Conservation (phyloP, 2,329 filamentous ascomycete species). For the Fonsecaea erecta region DNA sequence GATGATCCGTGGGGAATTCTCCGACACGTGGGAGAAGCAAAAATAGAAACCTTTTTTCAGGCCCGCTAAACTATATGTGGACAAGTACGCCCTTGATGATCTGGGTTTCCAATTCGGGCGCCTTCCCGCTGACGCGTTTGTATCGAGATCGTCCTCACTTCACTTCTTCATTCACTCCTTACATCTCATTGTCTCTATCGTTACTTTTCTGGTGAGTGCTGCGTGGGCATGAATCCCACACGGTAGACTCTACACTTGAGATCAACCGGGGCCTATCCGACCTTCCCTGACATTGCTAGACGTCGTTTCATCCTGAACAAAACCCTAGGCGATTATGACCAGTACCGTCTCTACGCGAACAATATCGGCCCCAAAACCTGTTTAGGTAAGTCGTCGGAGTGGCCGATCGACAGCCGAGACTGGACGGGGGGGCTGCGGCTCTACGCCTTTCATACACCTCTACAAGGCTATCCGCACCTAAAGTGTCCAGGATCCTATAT, state of each 20-base stretch:
- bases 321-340: neutral
- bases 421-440: neutral
- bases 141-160: neutral
- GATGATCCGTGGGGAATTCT: constrained; percentile 4
- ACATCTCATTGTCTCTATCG: neutral
- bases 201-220: neutral
- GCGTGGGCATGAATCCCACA: neutral
- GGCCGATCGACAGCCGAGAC: neutral
- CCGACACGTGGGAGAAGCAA: constrained; percentile 3
- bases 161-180: neutral
- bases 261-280: neutral
- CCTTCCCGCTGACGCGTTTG: neutral
- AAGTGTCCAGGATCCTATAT: neutral
- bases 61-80: constrained; percentile 2
- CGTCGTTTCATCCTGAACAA: neutral
- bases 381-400: constrained; percentile 9
- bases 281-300: neutral
- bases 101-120: neutral
- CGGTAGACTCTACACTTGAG: neutral
- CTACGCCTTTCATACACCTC: neutral
- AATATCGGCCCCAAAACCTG: neutral
- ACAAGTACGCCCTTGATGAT: neutral
- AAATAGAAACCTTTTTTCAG: constrained; percentile 7
- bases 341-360: neutral
- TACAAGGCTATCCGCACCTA: neutral